phyloP scores from a whole-genome alignment of 2,329 filamentous ascomycete genomes.

The Lachnellula hyalina region DNA sequence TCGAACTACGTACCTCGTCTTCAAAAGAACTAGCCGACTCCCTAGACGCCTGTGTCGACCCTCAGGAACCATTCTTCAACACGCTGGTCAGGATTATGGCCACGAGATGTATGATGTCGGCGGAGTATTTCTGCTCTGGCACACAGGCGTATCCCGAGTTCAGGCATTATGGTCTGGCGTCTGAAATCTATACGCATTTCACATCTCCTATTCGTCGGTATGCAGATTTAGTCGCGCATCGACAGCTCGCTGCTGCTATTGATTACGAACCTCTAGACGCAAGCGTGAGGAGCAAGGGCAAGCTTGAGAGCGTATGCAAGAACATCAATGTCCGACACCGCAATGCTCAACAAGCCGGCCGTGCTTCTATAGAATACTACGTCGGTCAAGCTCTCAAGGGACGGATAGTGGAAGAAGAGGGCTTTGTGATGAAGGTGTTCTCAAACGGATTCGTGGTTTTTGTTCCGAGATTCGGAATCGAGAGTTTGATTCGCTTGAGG shows the following conservation, averaged over 20 bases:
- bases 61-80: slow-evolving; percentile 90
- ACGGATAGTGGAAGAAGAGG: slow-evolving; percentile 71
- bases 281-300: slow-evolving; percentile 72
- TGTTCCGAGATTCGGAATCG: slow-evolving; percentile 91
- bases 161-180: slow-evolving; percentile 92
- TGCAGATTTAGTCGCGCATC: slow-evolving; percentile 90
- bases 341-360: slow-evolving; percentile 92
- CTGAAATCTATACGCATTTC: slow-evolving; percentile 98
- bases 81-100: slow-evolving; percentile 96
- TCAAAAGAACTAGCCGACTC: slow-evolving; percentile 93
- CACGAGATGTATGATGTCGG: slow-evolving; percentile 98
- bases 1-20: slow-evolving; percentile 77
- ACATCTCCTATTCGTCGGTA: slow-evolving; percentile 96
- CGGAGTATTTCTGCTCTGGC: slow-evolving; percentile 95
- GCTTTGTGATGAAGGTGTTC: slow-evolving; percentile 95
- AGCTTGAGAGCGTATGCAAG: slow-evolving; percentile 89
- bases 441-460: slow-evolving; percentile 97
- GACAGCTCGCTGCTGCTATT: slow-evolving; percentile 92
- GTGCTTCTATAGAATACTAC: slow-evolving; percentile 95
- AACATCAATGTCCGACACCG: slow-evolving; percentile 98
- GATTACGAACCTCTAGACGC: slow-evolving; percentile 84
- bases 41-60: slow-evolving; percentile 77
- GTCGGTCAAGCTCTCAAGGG: slow-evolving; percentile 93
- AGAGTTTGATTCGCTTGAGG: slow-evolving; percentile 79
- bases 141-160: slow-evolving; percentile 92